Base-by-base conservation (phyloP, 129 eudicot species). In the Flaveria robusta region DNA sequence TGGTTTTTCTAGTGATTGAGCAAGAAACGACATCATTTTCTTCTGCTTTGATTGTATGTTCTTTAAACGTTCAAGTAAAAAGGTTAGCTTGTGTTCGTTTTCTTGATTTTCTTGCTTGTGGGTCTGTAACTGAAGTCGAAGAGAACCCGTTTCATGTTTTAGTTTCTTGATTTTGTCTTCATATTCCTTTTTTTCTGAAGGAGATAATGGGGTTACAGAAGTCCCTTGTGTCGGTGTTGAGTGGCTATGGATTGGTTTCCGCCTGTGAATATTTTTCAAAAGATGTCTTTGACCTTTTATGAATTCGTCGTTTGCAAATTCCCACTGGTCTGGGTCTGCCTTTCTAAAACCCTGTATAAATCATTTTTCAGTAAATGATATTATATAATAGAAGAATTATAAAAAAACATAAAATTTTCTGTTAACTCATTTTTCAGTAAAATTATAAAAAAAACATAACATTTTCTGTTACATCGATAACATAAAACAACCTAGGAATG, bases 301-400 rank as follows among this genome's bases (percentile, higher is more conserved):
- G 46, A 91, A 91, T 68, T 87, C 92, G 66, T 91, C 97, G 45
- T 91, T 91, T 20, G 90, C 97, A 71, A 91, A 91, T 63, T 91
- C 97, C 97, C 97, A 91, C 22, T 89, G 96, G 74, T 87, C 92
- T 18, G 97, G 92, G 82, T 91, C 97, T 37, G 85, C 47, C 87
- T 91, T 91, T 41, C 88, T 82, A 74, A 91, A 91, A 51, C 97
- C 97, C 97, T 91, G 41, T 16, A 77, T 46, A 69, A 74, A 60
- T 47, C 20, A 34, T 70, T 49, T 31, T 14, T 46, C 22, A 79
- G 1, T 45, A 15, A 22, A 77, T 13, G 34, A 31, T 27, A 54
- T 55, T 29, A 27, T 24, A 50, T 1, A 76, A 29, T 19, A 22
- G 51, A 49, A 60, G 13, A 3, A 34, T 7, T 3, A 9, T 12